A percentile compares a stretch with the other conserved stretches of the same genome.
These are phyloP conservation scores for Dryadomyces quercus-mongolicae DNA, from an alignment of 2,329 filamentous ascomycete genomes.

Conservation along the genomic window DNA sequence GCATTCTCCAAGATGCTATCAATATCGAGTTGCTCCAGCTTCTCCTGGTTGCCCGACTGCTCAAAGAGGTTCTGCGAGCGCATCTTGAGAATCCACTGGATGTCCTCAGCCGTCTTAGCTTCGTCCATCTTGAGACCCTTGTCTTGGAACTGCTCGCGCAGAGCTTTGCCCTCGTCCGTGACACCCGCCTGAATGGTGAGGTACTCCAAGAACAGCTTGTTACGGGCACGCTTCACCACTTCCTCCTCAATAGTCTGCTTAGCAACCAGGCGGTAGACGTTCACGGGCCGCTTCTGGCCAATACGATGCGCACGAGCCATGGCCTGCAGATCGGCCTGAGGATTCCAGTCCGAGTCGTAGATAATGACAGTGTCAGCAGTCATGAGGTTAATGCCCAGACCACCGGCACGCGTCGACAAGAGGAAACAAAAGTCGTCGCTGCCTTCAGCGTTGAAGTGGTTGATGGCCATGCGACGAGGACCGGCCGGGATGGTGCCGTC, in stretches of 20 bases:
- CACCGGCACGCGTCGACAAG: slow-evolving; percentile 87
- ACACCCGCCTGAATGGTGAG: slow-evolving; percentile 95
- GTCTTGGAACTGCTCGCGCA: slow-evolving; percentile 63
- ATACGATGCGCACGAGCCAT: slow-evolving; percentile 98
- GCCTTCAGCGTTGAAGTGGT: slow-evolving; percentile 94
- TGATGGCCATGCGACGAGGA: slow-evolving; percentile 83
- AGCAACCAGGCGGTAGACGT: slow-evolving; percentile 89
- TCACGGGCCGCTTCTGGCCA: slow-evolving; percentile 90
- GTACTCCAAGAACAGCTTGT: slow-evolving; percentile 95
- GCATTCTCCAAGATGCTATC: slow-evolving; percentile 95
- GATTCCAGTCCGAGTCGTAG: slow-evolving; percentile 98
- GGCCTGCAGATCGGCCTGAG: slow-evolving; percentile 91
- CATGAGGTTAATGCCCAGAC: slow-evolving; percentile 98
- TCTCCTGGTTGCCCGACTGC: slow-evolving; percentile 91
- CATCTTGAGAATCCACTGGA: slow-evolving; percentile 91
- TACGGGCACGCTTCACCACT: slow-evolving; percentile 86
- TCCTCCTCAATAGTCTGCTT: slow-evolving; percentile 99
- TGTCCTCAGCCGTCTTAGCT: slow-evolving; percentile 84
- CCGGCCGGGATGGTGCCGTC: slow-evolving; percentile 90
- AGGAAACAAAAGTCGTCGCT: slow-evolving; percentile 96
- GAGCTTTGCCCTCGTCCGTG: slow-evolving; percentile 82
- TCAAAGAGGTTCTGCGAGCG: slow-evolving; percentile 99
- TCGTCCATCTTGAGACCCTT: slow-evolving; percentile 64
- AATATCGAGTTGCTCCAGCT: slow-evolving; percentile 93
- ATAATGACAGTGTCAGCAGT: slow-evolving; percentile 96